phyloP scores from a whole-genome alignment of 768 basidiomycete genomes.

The Daedaleopsis sinensis region DNA sequence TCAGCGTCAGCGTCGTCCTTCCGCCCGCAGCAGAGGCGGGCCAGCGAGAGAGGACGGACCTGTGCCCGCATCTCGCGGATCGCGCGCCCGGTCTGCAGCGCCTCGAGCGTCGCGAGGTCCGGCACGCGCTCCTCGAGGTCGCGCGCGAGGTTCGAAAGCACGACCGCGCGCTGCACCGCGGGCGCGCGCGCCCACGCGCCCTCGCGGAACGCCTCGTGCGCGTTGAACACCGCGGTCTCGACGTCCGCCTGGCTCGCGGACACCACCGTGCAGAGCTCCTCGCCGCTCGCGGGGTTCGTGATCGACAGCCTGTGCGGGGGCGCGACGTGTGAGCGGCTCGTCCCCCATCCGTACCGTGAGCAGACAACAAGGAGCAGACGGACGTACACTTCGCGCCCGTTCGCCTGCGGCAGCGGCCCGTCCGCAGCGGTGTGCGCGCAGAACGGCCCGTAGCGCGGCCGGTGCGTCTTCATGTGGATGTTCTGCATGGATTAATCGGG shows the following conservation, averaged over 20 bases:
- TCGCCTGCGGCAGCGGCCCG: constrained; percentile 12
- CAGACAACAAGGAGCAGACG: no score
- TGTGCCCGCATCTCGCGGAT: constrained; percentile 85
- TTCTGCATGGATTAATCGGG: not conserved
- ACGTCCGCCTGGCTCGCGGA: constrained; percentile 58
- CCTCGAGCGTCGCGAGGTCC: constrained; percentile 66
- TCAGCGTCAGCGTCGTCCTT: not conserved
- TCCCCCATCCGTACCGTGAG: no score
- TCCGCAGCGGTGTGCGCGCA: constrained; percentile 21
- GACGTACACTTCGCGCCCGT: constrained; percentile 28
- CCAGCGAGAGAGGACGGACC: constrained; percentile 39
- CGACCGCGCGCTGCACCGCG: constrained; percentile 58
- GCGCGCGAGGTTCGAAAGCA: constrained; percentile 67
- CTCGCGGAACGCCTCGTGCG: constrained; percentile 61
- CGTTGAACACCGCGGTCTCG: constrained; percentile 49
- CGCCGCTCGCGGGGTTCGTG: constrained; percentile 69
- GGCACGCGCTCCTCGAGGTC: constrained; percentile 58
- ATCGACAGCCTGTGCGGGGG: constrained; percentile 48
- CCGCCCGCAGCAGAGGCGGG: not conserved
- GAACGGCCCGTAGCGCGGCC: constrained; percentile 29
- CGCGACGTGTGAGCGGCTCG: not conserved
- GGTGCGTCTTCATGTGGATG: constrained; percentile 1
- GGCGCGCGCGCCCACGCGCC: constrained; percentile 76
- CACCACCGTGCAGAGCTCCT: constrained; percentile 59
- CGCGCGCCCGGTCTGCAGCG: constrained; percentile 78